Base-by-base conservation (phyloP, 345 rosid species). In the Ceriops zippeliana region DNA sequence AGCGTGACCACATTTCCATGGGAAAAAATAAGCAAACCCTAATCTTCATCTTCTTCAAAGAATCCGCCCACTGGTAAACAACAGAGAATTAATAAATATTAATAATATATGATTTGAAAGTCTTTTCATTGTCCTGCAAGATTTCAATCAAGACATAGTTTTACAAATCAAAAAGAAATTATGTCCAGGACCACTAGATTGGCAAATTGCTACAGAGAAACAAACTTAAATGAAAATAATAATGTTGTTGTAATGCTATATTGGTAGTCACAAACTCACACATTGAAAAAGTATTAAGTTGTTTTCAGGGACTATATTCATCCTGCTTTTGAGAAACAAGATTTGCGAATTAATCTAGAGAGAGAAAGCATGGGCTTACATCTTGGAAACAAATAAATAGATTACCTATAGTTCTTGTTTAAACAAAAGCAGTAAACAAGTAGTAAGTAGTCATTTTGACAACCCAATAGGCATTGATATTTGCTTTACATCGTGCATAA, bases 21-120 rank as follows among this genome's bases (percentile, higher is more conserved):
- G 97, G 97, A 62, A 93, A 93, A 84, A 90, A 90, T 76, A 93
- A 82, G 88, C 92, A 90, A 75, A 83, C 85, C 77, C 97, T 81
- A 58, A 88, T 85, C 76, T 69, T 83, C 97, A 90, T 89, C 89
- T 81, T 85, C 79, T 85, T 84, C 13, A 71, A 81, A 61, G 86
- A 78, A 80, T 84, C 90, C 62, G 92, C 98, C 96, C 97, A 90
- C 60, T 83, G 85, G 80, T 87, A 90, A 51, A 93, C 67, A 60
- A 68, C 26, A 66, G 65, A 72, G 11, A 22, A 64, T 52, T 4
- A 71, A 46, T 17, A 8, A 62, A 32, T 5, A 59, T 22, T 32
- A 49, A 56, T 49, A 34, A 31, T 59, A 52, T 13, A 42, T 42
- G 49, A 17, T 9, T 60, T 53, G 66, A 70, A 21, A n/a, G 31